Base-by-base conservation (phyloP, 208 protist species). In the Trypanosomatidae sp. region DNA sequence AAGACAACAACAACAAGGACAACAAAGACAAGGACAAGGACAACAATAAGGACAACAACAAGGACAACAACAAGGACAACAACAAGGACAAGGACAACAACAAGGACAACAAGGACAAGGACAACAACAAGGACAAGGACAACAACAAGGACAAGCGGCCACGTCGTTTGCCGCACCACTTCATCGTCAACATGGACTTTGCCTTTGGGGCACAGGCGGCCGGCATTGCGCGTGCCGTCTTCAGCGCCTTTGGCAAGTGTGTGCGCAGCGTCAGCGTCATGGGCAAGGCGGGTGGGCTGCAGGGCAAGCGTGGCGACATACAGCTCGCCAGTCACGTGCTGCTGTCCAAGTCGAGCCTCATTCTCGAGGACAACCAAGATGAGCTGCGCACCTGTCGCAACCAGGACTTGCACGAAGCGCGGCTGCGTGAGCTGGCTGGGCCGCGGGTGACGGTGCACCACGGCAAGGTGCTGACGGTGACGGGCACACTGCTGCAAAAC, bases 171-270 rank as follows among this genome's bases (percentile, higher is more conserved):
- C 40, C 52, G 47, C 61, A 57, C 7, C 81, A 88, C 56, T 81
- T 93, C 45, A 76, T 93, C 54, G 71, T 93, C 56, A 93, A 93
- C 56, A 93, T 90, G 78, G 85, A 93, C 63, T 93, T 88, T 42
- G 77, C 80, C 22, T 93, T 93, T 65, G 85, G 85, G 0, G 76
- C 80, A 3, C 85, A 93, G 59, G 85, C 85, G n/a, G 76, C 78
- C 35, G 77, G 74, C 11, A 90, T 93, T 38, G 73, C 71, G 44
- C 61, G 69, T 2, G 66, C 78, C 18, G 63, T 93, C 21, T 83
- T 88, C 66, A 67, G 65, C 44, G 72, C 77, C 22, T 93, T 93
- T 61, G 81, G 75, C 26, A 58, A 61, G 35, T 56, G 66, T 39
- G 86, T 93, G 35, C 85, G 80, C 44, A 87, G 74, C 27, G 72